Conservation (phyloP, 1,139 yeast species). For the Suhomyces bribrorum region DNA sequence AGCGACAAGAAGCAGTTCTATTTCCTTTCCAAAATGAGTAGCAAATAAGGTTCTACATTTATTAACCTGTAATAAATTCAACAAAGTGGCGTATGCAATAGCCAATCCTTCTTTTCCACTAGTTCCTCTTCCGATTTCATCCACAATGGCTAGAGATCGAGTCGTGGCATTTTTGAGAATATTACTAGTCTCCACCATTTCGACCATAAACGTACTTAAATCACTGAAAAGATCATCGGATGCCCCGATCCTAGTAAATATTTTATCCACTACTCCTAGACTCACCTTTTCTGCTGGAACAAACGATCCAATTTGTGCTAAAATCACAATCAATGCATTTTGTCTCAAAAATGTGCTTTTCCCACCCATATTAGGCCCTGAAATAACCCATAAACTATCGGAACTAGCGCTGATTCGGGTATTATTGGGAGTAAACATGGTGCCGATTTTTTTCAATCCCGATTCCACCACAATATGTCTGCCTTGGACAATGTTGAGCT, state of each 20-base stretch:
- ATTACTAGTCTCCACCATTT: slow-evolving; percentile 91
- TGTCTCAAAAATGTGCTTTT: slow-evolving; percentile 89
- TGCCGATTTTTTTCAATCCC: slow-evolving; percentile 53
- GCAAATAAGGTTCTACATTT: slow-evolving; percentile 84
- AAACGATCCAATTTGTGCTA: slow-evolving; percentile 88
- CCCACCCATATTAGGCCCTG: slow-evolving; percentile 99
- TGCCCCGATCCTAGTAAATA: slow-evolving; percentile 88
- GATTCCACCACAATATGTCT: slow-evolving; percentile 90
- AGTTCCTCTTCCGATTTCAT: slow-evolving; percentile 97
- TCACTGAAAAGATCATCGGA: slow-evolving; percentile 87
- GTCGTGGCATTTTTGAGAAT: slow-evolving; percentile 76
- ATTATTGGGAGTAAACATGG: slow-evolving; percentile 67
- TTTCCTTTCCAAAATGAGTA: slow-evolving; percentile 84
- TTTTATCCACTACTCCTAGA: slow-evolving; percentile 79
- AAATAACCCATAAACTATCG: slow-evolving; percentile 62
- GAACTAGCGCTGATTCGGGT: slow-evolving; percentile 28
- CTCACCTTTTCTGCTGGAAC: slow-evolving; percentile 79
- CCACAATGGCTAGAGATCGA: slow-evolving; percentile 80
- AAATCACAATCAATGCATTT: slow-evolving; percentile 76
- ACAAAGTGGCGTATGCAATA: slow-evolving; percentile 79
- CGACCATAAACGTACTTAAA: slow-evolving; percentile 94
- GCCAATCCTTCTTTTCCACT: slow-evolving; percentile 88
- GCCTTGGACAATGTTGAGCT: slow-evolving; percentile 57
- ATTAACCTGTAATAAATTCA: slow-evolving; percentile 55
- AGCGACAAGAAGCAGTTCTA: slow-evolving; percentile 35